Percentiles rank a stretch among this genome's conserved stretches.
Evolutionary conservation across 306 rosid species (phyloP).

Genomic region (Quercus engelmannii): DNA sequence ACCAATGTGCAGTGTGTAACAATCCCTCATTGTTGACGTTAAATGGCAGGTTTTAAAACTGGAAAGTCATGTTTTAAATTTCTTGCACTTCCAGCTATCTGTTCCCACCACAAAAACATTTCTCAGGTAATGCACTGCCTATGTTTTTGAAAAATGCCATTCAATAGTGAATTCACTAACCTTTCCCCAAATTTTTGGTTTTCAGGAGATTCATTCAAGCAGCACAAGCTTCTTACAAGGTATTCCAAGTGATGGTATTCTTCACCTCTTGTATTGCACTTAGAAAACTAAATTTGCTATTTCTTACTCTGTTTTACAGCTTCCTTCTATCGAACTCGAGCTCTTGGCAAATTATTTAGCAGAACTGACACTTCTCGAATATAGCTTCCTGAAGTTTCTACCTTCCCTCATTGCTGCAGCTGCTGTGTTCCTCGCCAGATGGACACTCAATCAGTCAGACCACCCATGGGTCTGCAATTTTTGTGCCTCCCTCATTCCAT

Average conservation of each 20-base stretch:
- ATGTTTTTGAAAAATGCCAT: neutral
- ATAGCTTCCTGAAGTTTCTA: conserved; percentile 67
- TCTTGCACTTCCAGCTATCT: conserved; percentile 65
- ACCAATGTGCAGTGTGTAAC: neutral
- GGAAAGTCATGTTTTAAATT: conserved; percentile 73
- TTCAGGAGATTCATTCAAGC: conserved; percentile 87
- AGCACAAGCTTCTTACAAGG: conserved; percentile 72
- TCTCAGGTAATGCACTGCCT: conserved; percentile 56
- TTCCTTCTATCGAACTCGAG: conserved; percentile 55
- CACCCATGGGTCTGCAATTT: conserved; percentile 75
- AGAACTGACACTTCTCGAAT: conserved; percentile 74
- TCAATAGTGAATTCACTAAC: conserved; percentile 6
- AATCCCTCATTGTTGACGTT: conserved; percentile 1
- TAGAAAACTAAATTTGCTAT: neutral
- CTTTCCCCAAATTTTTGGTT: conserved; percentile 6
- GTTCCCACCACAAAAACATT: conserved; percentile 85
- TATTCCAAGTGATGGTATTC: conserved; percentile 22
- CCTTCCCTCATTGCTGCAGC: conserved; percentile 88
- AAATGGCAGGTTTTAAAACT: conserved; percentile 59
- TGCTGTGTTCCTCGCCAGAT: conserved; percentile 86
- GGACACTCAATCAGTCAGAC: conserved; percentile 70
- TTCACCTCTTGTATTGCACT: neutral
- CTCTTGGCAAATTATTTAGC: conserved; percentile 79
- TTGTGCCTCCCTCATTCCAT: neutral
- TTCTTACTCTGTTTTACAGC: conserved; percentile 36